Percentiles rank a stretch among this genome's conserved stretches.
These are phyloP conservation scores for Senna siamea DNA, from an alignment of 306 rosid species.

Conservation along the genomic window DNA sequence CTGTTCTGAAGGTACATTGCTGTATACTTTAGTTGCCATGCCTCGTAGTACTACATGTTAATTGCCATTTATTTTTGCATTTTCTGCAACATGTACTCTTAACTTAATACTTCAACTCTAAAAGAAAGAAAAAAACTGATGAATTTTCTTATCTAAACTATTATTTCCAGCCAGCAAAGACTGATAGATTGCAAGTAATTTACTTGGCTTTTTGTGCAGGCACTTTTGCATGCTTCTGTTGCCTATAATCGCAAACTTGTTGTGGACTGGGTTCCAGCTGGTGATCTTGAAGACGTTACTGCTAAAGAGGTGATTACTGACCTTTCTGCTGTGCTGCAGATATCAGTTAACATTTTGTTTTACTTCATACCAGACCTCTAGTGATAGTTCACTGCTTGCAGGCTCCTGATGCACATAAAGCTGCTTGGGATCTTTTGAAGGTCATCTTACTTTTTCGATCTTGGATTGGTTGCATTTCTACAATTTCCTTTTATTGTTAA, in stretches of 20 bases:
- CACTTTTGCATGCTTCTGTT: constrained; percentile 85
- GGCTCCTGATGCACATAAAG: constrained; percentile 66
- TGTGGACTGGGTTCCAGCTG: constrained; percentile 86
- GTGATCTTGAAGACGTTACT: constrained; percentile 74
- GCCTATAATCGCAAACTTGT: constrained; percentile 64
- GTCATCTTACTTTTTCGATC: constrained; percentile 43
- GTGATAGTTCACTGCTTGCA: constrained; percentile 44
- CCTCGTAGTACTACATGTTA: not conserved
- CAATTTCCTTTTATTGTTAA: not conserved
- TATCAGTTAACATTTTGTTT: constrained; percentile 27
- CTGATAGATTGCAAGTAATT: constrained; percentile 33
- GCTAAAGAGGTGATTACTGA: constrained; percentile 53
- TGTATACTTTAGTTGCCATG: not conserved
- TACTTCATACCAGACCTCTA: constrained; percentile 4
- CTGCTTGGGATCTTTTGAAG: constrained; percentile 86
- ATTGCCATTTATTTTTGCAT: constrained; percentile 8
- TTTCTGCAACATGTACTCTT: constrained; percentile 11
- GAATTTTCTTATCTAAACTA: constrained; percentile 6
- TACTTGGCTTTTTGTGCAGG: constrained; percentile 49
- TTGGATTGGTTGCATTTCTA: constrained; percentile 22
- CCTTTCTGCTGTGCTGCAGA: constrained; percentile 10
- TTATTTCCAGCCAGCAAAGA: not conserved
- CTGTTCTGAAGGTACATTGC: constrained; percentile 74
- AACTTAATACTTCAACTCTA: constrained; percentile 1
- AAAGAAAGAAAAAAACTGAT: not conserved